A percentile compares a stretch with the other conserved stretches of the same genome.
These are phyloP conservation scores for Melanopsichium pennsylvanicum DNA, from an alignment of 1,284 basidiomycete genomes.

Conservation along the genomic window DNA sequence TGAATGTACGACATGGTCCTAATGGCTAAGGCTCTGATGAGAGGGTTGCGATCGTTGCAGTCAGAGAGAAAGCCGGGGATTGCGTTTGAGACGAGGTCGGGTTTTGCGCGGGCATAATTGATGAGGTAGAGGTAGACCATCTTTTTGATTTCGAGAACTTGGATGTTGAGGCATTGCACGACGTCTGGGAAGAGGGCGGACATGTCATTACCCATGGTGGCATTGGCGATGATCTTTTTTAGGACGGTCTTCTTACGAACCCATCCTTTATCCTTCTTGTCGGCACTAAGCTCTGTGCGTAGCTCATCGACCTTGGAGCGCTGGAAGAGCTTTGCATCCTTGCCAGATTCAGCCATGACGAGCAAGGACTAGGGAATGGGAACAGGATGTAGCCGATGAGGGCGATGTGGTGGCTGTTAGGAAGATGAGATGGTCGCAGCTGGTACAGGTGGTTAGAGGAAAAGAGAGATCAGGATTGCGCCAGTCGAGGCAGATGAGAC, in stretches of 20 bases:
- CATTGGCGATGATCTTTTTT: conserved; percentile 66
- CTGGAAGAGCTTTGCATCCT: conserved; percentile 65
- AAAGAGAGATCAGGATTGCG: too few relatives aligned
- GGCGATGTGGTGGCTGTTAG: too few relatives aligned
- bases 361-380: background rate
- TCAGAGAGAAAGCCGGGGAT: conserved; percentile 91
- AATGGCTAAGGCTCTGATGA: conserved; percentile 89
- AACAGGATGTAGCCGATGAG: too few relatives aligned
- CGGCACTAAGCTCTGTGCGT: conserved; percentile 58
- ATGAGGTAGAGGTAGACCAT: conserved; percentile 78
- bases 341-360: conserved; percentile 55
- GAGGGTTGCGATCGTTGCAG: conserved; percentile 87
- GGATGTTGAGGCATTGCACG: conserved; percentile 80
- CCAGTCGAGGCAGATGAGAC: too few relatives aligned
- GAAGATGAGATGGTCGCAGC: too few relatives aligned
- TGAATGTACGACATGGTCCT: conserved; percentile 93
- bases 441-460: too few relatives aligned
- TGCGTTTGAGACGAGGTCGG: conserved; percentile 85
- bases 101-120: conserved; percentile 87
- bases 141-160: conserved; percentile 96
- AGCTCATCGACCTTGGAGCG: conserved; percentile 64
- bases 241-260: conserved; percentile 60
- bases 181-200: conserved; percentile 89
- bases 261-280: conserved; percentile 65
- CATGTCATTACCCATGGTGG: conserved; percentile 74